These are phyloP conservation scores for Rhodomyrtus tomentosa DNA, from an alignment of 345 rosid genomes.

Conservation along the genomic window DNA sequence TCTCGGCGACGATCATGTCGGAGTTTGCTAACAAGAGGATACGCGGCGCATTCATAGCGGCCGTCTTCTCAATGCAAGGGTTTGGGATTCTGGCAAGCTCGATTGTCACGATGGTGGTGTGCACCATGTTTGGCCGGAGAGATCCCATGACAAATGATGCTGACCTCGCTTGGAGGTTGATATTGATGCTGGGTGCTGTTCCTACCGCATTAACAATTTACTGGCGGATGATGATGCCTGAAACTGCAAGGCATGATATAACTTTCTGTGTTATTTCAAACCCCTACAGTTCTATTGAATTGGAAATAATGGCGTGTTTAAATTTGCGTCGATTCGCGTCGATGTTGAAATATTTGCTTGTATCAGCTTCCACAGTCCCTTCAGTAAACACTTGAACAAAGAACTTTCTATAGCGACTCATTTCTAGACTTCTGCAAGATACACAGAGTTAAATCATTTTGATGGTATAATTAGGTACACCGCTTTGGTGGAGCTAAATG, in stretches of 20 bases:
- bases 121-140: constrained; percentile 6
- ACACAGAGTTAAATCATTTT: neutral
- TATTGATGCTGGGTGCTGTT: constrained; percentile 56
- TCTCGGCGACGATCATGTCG: constrained; percentile 67
- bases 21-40: constrained; percentile 60
- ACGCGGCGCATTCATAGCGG: constrained; percentile 52
- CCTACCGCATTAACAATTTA: constrained; percentile 61
- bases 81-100: constrained; percentile 49
- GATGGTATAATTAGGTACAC: constrained; percentile 33
- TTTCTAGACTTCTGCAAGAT: neutral
- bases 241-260: constrained; percentile 46
- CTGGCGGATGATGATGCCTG: constrained; percentile 75
- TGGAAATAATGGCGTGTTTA: too few relatives aligned
- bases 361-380: too few relatives aligned
- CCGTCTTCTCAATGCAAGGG: constrained; percentile 63
- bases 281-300: too few relatives aligned
- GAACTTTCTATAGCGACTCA: too few relatives aligned
- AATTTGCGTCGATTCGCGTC: too few relatives aligned
- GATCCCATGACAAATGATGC: constrained; percentile 28
- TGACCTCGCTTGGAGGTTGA: constrained; percentile 58
- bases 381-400: too few relatives aligned
- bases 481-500: constrained; percentile 63
- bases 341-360: too few relatives aligned
- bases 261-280: too few relatives aligned
- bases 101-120: constrained; percentile 33